These are phyloP conservation scores for Penicillium olsonii DNA, from an alignment of 2,329 filamentous ascomycete species.

Conservation along the genomic window DNA sequence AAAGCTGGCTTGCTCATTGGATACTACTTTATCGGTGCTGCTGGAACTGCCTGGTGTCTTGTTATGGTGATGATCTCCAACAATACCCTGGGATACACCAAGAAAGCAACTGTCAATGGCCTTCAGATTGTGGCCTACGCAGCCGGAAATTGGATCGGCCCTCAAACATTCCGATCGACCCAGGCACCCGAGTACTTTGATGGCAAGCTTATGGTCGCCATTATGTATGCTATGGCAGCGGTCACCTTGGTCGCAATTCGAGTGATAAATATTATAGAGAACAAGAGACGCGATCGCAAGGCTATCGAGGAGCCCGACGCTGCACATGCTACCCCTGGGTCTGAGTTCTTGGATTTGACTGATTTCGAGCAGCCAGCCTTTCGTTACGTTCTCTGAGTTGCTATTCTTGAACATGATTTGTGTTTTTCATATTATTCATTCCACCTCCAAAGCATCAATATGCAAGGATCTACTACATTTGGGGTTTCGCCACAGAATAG, in stretches of 20 bases:
- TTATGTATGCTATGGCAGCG: constrained; percentile 11
- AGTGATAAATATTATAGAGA: constrained; percentile 10
- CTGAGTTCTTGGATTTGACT: constrained; percentile 14
- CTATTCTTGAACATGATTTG: background rate
- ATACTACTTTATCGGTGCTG: constrained; percentile 39
- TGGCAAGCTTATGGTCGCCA: constrained; percentile 15
- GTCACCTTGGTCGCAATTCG: constrained; percentile 3
- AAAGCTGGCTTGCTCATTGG: constrained; percentile 37
- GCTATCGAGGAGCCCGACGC: background rate
- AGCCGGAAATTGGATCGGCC: constrained; percentile 42
- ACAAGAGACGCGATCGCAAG: constrained; percentile 9
- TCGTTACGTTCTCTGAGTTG: constrained; percentile 11
- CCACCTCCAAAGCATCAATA: no score
- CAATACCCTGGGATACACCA: constrained; percentile 33
- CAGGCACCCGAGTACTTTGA: constrained; percentile 32
- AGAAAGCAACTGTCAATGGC: constrained; percentile 36
- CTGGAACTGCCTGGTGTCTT: constrained; percentile 20
- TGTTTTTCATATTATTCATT: background rate
- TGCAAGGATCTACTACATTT: no score
- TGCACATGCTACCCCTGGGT: background rate
- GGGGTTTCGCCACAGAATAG: no score
- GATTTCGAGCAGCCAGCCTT: constrained; percentile 17
- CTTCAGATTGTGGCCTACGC: constrained; percentile 40
- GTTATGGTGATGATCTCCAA: constrained; percentile 20
- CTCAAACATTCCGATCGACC: constrained; percentile 38